phyloP scores from a whole-genome alignment of 2,329 filamentous ascomycete species.

The Dactylellina haptotyla region DNA sequence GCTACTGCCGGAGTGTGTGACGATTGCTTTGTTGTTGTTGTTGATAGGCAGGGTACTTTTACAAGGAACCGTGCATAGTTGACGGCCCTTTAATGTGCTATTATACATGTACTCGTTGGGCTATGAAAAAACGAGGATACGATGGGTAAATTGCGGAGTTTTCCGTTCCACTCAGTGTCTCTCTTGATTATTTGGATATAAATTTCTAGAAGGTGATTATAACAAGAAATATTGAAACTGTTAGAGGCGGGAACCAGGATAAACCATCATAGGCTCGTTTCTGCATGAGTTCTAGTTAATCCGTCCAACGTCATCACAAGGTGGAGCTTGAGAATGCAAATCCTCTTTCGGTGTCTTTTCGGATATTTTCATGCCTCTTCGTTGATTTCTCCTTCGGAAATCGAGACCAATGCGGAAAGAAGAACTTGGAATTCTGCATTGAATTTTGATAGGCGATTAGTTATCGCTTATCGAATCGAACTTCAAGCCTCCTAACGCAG shows the following conservation, averaged over 20 bases:
- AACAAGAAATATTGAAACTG: neutral
- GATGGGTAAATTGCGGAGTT: neutral
- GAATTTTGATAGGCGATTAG: slow-evolving; percentile 28
- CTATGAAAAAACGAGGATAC: neutral
- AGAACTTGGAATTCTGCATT: neutral
- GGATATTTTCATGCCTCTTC: slow-evolving; percentile 3
- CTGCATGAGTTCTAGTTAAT: neutral
- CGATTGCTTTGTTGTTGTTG: no score
- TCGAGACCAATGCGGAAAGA: slow-evolving; percentile 12
- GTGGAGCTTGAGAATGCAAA: neutral
- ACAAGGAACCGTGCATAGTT: neutral
- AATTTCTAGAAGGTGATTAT: neutral
- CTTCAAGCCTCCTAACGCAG: neutral
- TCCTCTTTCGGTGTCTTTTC: slow-evolving; percentile 5
- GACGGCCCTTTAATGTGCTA: neutral
- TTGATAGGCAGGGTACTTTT: neutral
- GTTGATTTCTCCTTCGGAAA: neutral
- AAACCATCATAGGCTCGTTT: neutral
- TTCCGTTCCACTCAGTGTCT: no score
- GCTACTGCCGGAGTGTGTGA: slow-evolving; percentile 18
- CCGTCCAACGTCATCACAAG: slow-evolving; percentile 3
- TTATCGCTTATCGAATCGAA: slow-evolving; percentile 39
- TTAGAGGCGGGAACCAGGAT: no score
- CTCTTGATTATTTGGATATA: neutral
- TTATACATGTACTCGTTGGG: neutral